Conservation (phyloP, 2,329 filamentous ascomycete genomes). For the Parastagonospora avenae region DNA sequence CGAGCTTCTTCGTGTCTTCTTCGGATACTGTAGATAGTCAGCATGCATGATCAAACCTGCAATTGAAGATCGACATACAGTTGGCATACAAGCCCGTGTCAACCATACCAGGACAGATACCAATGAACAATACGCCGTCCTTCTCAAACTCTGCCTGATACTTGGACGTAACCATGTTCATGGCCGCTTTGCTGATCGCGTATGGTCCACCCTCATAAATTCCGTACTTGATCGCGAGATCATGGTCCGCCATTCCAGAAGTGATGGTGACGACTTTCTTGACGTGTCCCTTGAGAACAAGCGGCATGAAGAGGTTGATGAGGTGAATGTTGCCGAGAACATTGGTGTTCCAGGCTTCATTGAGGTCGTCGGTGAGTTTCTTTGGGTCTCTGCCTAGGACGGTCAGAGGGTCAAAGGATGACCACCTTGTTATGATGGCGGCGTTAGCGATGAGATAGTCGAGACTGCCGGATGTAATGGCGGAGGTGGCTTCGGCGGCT, state of each 20-base stretch:
- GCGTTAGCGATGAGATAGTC: slow-evolving; percentile 53
- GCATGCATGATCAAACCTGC: background rate
- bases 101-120: slow-evolving; percentile 26
- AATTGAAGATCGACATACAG: slow-evolving; percentile 5
- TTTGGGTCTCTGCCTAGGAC: slow-evolving; percentile 9
- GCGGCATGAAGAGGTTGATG: slow-evolving; percentile 49
- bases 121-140: slow-evolving; percentile 28
- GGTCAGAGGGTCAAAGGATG: slow-evolving; percentile 12
- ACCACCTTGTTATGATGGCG: slow-evolving; percentile 25
- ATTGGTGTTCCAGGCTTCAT: slow-evolving; percentile 30
- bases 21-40: slow-evolving; percentile 2
- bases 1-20: background rate
- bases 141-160: slow-evolving; percentile 43
- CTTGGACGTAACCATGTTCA: slow-evolving; percentile 51
- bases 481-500: slow-evolving; percentile 38
- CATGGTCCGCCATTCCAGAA: slow-evolving; percentile 43
- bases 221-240: slow-evolving; percentile 27
- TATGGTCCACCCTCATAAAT: slow-evolving; percentile 40
- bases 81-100: slow-evolving; percentile 16
- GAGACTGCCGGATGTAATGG: slow-evolving; percentile 44
- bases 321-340: slow-evolving; percentile 39
- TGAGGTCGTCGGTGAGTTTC: slow-evolving; percentile 12
- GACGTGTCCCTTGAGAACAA: slow-evolving; percentile 43
- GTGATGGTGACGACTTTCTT: slow-evolving; percentile 54
- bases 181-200: slow-evolving; percentile 46